Percentiles rank a stretch among this genome's conserved stretches.
phyloP scores from a whole-genome alignment of 345 rosid species.

The Gossypium raimondii region DNA sequence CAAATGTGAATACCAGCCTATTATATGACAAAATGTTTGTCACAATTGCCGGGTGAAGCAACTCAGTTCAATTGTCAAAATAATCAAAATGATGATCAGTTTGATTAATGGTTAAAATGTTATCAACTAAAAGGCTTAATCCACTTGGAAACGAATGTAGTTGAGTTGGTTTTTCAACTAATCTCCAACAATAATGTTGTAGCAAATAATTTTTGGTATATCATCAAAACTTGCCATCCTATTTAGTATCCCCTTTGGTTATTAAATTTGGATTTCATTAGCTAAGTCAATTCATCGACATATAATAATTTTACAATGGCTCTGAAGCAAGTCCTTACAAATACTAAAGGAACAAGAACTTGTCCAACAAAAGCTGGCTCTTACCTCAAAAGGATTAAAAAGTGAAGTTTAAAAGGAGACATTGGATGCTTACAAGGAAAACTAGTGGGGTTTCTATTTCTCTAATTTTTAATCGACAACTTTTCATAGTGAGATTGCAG shows the following conservation, averaged over 20 bases:
- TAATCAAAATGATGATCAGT: neutral
- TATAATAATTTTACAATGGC: neutral
- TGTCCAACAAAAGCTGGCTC: conserved; percentile 16
- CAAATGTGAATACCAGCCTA: neutral
- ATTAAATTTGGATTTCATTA: neutral
- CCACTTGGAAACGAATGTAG: conserved; percentile 1
- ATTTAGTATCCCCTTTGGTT: neutral
- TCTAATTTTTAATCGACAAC: conserved; percentile 20
- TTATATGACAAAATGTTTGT: neutral
- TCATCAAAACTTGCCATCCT: neutral
- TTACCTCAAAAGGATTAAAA: conserved; percentile 67
- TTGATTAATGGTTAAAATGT: neutral
- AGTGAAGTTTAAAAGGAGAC: conserved; percentile 34
- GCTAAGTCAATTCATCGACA: neutral
- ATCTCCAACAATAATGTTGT: neutral
- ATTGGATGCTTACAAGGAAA: conserved; percentile 41
- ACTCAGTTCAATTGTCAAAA: neutral
- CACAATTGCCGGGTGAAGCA: conserved; percentile 5
- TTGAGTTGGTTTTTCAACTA: conserved; percentile 14
- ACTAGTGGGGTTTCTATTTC: conserved; percentile 43
- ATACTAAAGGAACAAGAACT: conserved; percentile 25
- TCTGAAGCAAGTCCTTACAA: conserved; percentile 31
- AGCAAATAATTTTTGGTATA: neutral
- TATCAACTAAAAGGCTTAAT: conserved; percentile 13
- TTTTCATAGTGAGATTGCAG: conserved; percentile 28